phyloP scores from a whole-genome alignment of 257 asterid genomes.

The Lavandula angustifolia region DNA sequence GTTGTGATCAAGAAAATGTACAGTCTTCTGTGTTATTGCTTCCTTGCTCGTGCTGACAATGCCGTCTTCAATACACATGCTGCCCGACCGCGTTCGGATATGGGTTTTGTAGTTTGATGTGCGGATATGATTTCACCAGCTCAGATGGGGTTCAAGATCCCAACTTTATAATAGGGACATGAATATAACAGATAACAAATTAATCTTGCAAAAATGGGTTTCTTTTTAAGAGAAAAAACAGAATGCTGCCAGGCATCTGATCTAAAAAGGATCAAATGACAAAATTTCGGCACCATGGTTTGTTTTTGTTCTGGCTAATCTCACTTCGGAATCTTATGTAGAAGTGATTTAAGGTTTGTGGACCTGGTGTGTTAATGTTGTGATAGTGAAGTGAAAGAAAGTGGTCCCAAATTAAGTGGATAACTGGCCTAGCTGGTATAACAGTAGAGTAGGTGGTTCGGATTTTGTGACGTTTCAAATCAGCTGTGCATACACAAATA shows the following conservation, averaged over 20 bases:
- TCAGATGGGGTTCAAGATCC: constrained; percentile 15
- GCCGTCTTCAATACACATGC: neutral
- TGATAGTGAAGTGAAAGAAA: constrained; percentile 21
- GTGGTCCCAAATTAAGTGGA: constrained; percentile 31
- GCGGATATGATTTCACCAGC: constrained; percentile 10
- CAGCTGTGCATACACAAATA: too few species aligned
- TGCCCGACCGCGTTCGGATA: neutral
- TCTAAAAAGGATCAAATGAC: constrained; percentile 18
- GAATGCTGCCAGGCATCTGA: constrained; percentile 23
- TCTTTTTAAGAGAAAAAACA: neutral
- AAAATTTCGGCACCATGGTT: constrained; percentile 19
- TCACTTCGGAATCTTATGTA: constrained; percentile 20
- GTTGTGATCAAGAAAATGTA: constrained; percentile 34
- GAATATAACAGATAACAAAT: constrained; percentile 21
- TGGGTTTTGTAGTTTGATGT: constrained; percentile 12
- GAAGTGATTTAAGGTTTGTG: constrained; percentile 30
- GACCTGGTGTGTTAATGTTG: constrained; percentile 16
- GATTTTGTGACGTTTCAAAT: too few species aligned
- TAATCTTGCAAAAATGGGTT: constrained; percentile 8
- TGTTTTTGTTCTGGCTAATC: neutral
- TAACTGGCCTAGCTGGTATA: neutral
- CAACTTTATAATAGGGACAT: neutral
- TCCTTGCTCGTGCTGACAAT: constrained; percentile 30
- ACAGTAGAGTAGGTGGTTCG: neutral
- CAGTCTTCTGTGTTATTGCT: constrained; percentile 24